A percentile compares a stretch with the other conserved stretches of the same genome.
phyloP scores from a whole-genome alignment of 169 alveolate species.

The Cryptosporidium canis region DNA sequence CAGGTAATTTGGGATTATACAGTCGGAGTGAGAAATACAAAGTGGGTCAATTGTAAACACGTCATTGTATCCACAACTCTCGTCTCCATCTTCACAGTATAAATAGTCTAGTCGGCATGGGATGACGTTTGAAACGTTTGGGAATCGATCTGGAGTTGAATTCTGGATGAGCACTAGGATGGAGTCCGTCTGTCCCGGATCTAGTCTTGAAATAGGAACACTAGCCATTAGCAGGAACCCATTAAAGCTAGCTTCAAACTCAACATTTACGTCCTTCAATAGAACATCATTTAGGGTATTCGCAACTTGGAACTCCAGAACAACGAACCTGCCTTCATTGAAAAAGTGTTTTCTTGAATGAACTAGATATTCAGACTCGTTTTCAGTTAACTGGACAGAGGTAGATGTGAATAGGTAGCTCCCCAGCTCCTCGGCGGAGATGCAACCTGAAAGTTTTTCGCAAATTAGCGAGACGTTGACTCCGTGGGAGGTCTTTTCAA shows the following conservation, averaged over 20 bases:
- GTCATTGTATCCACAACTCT: slow-evolving; percentile 75
- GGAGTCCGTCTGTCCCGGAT: slow-evolving; percentile 69
- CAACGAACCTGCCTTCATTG: slow-evolving; percentile 71
- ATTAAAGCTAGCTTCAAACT: slow-evolving; percentile 56
- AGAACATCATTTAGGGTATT: slow-evolving; percentile 80
- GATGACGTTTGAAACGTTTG: slow-evolving; percentile 33
- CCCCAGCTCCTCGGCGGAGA: slow-evolving; percentile 40
- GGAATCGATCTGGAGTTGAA: slow-evolving; percentile 16
- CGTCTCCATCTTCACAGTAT: slow-evolving; percentile 73
- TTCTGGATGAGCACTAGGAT: slow-evolving; percentile 58
- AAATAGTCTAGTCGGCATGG: slow-evolving; percentile 72
- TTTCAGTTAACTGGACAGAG: slow-evolving; percentile 81
- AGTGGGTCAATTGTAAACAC: slow-evolving; percentile 77
- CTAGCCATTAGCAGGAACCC: slow-evolving; percentile 51
- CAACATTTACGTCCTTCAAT: slow-evolving; percentile 75
- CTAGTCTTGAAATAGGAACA: slow-evolving; percentile 54
- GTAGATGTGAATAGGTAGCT: slow-evolving; percentile 68
- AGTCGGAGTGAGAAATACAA: slow-evolving; percentile 74
- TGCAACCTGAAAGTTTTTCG: slow-evolving; percentile 33
- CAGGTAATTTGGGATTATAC: slow-evolving; percentile 70
- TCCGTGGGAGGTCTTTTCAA: slow-evolving; percentile 14
- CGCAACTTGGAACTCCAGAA: slow-evolving; percentile 81
- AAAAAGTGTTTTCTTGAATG: slow-evolving; percentile 75
- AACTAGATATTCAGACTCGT: slow-evolving; percentile 86
- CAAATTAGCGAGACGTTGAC: background rate